A percentile compares a stretch with the other conserved stretches of the same genome.
Conservation (phyloP, 2,329 filamentous ascomycete genomes). For the Neonectria punicea region DNA sequence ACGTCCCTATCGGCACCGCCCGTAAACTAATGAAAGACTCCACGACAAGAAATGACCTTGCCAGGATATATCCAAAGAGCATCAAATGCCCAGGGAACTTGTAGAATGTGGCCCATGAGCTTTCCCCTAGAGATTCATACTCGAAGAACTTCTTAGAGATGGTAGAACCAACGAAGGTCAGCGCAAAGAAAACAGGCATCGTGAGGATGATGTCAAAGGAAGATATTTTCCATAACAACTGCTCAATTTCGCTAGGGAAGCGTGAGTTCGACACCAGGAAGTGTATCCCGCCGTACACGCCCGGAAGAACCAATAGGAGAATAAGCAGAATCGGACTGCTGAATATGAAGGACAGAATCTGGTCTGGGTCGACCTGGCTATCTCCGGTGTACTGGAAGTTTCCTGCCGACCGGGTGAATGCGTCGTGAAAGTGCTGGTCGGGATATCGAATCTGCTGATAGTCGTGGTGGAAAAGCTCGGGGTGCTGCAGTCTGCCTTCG, state of each 20-base stretch:
- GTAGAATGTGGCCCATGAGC: slow-evolving; percentile 14
- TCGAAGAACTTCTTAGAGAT: slow-evolving; percentile 4
- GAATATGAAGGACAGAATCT: slow-evolving; percentile 17
- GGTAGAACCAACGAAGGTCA: slow-evolving; percentile 7
- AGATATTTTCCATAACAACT: slow-evolving; percentile 14
- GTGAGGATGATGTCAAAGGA: slow-evolving; percentile 14
- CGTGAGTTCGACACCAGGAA: not conserved
- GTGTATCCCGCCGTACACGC: slow-evolving; percentile 18
- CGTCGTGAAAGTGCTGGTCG: slow-evolving; percentile 22
- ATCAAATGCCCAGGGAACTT: slow-evolving; percentile 15
- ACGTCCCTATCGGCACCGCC: slow-evolving; percentile 10
- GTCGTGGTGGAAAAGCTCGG: slow-evolving; percentile 11
- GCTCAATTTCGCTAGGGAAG: slow-evolving; percentile 7
- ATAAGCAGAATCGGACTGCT: slow-evolving; percentile 14
- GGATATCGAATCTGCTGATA: slow-evolving; percentile 10
- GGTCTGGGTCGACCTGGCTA: slow-evolving; percentile 18
- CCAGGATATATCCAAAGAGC: slow-evolving; percentile 10
- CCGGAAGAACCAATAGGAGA: slow-evolving; percentile 10
- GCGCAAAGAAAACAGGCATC: slow-evolving; percentile 5
- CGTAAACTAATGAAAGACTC: slow-evolving; percentile 19
- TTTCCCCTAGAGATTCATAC: slow-evolving; percentile 10
- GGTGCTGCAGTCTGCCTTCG: slow-evolving; percentile 5
- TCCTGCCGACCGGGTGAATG: slow-evolving; percentile 19
- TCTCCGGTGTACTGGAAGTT: slow-evolving; percentile 24
- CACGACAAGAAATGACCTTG: slow-evolving; percentile 14